These are phyloP conservation scores for Xylaria sp. DNA, from an alignment of 2,329 filamentous ascomycete species.

Conservation along the genomic window DNA sequence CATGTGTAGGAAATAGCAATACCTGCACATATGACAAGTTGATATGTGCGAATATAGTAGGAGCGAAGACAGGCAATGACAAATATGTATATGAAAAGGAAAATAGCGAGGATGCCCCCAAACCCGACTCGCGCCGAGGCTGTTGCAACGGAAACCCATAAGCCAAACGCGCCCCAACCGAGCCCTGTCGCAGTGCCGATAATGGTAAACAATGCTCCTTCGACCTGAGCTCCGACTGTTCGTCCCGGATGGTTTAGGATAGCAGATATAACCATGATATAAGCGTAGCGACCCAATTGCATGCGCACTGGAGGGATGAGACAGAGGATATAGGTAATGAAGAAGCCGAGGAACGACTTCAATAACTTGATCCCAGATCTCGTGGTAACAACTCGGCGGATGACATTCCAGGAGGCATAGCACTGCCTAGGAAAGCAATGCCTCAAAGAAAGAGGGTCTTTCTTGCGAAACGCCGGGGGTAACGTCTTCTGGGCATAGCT, in stretches of 20 bases:
- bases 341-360: slow-evolving; percentile 68
- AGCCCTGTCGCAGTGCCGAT: slow-evolving; percentile 64
- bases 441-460: slow-evolving; percentile 59
- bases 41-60: slow-evolving; percentile 67
- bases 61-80: slow-evolving; percentile 64
- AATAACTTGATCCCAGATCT: slow-evolving; percentile 62
- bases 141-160: slow-evolving; percentile 65
- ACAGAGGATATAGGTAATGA: slow-evolving; percentile 66
- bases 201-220: slow-evolving; percentile 65
- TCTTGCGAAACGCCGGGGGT: slow-evolving; percentile 59
- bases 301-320: slow-evolving; percentile 60
- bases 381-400: slow-evolving; percentile 58
- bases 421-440: slow-evolving; percentile 61
- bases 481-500: slow-evolving; percentile 58
- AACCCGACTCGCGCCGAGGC: slow-evolving; percentile 59
- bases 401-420: slow-evolving; percentile 57
- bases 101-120: slow-evolving; percentile 66
- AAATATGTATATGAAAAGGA: slow-evolving; percentile 65
- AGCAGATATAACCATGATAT: slow-evolving; percentile 67
- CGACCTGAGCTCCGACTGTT: slow-evolving; percentile 66
- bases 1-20: slow-evolving; percentile 66
- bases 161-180: slow-evolving; percentile 65
- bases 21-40: slow-evolving; percentile 65
- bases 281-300: slow-evolving; percentile 66
- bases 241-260: slow-evolving; percentile 68